Evolutionary conservation across 139 green algal species (phyloP), one percentile per base, ranked within the genome.

Genomic region (Haematococcus lacustris): DNA sequence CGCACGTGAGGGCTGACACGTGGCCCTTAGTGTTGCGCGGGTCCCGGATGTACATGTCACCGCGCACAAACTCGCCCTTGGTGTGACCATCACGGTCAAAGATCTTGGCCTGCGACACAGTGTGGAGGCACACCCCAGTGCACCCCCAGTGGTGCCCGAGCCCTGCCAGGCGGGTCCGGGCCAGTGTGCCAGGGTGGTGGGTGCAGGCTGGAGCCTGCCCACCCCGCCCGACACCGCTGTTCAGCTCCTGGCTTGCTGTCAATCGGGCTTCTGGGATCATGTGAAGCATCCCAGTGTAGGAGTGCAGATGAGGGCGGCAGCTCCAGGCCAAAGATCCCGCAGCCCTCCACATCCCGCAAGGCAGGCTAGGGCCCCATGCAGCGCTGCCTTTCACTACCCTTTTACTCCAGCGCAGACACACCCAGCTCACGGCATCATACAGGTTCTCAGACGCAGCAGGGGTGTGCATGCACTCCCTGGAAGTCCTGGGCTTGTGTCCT

Each of bases 21-120:
- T 98, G 94, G 3, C 94, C 93, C 73, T 97, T 97, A 43, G 94
- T 98, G 82, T 98, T 95, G 51, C 82, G 87, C 74, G 88, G 97
- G 40, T 84, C 78, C 87, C 17, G 78, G 60, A 98, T 96, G 88
- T 98, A 98, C 93, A 98, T 98, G 85, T 98, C 94, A 0, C 94
- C 94, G 0, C 91, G 78, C 3, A 89, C 38, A 60, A 89, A 91
- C 82, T 96, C 87, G 6, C 78, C 78, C 2, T 80, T 82, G 71
- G 84, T 71, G 7, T 76, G 74, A 26, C 94, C 92, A 66, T 98
- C 91, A 0, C 94, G 75, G 76, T 97, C 90, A 59, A 91, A 98
- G 23, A 91, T 70, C 65, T 87, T 83, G 38, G 78, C 82, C 76
- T 80, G 74, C 2, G 6, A 6, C 5, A 30, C 40, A 40, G 61